Evolutionary conservation across 2,329 filamentous ascomycete genomes (phyloP).

Genomic region (Fusarium sp.): DNA sequence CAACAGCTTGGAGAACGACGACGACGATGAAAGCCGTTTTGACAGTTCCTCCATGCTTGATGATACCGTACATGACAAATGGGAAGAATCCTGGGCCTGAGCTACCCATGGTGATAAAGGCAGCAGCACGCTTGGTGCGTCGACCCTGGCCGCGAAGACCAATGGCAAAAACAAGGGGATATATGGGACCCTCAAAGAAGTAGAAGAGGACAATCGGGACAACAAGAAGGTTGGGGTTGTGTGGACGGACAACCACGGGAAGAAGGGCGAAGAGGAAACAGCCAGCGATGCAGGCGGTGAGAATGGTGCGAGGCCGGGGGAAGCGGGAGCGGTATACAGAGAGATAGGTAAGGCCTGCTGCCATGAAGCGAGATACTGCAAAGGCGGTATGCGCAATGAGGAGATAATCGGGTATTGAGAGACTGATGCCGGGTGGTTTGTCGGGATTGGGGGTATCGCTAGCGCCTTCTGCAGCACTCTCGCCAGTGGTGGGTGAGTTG

Average conservation of each 20-base stretch:
- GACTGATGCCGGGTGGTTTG: slow-evolving; percentile 59
- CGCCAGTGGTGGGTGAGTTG: slow-evolving; percentile 34
- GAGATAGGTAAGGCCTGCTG: slow-evolving; percentile 72
- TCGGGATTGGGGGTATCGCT: slow-evolving; percentile 50
- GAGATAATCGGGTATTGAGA: slow-evolving; percentile 73
- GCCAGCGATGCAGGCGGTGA: slow-evolving; percentile 70
- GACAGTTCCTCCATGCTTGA: slow-evolving; percentile 69
- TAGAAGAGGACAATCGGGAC: slow-evolving; percentile 78
- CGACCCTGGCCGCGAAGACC: slow-evolving; percentile 83
- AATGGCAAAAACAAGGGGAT: slow-evolving; percentile 84
- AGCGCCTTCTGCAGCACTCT: slow-evolving; percentile 40
- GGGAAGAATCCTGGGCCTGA: slow-evolving; percentile 80
- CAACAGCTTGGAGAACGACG: slow-evolving; percentile 62
- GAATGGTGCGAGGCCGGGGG: slow-evolving; percentile 76
- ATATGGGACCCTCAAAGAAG: slow-evolving; percentile 86
- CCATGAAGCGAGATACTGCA: slow-evolving; percentile 77
- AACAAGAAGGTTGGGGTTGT: slow-evolving; percentile 62
- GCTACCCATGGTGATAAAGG: slow-evolving; percentile 81
- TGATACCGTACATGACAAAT: slow-evolving; percentile 77
- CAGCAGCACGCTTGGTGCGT: slow-evolving; percentile 83
- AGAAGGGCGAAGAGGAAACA: slow-evolving; percentile 69
- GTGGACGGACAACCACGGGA: slow-evolving; percentile 59
- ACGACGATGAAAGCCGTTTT: slow-evolving; percentile 75
- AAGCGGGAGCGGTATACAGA: slow-evolving; percentile 61
- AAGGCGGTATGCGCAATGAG: slow-evolving; percentile 80